A percentile compares a stretch with the other conserved stretches of the same genome.
These are phyloP conservation scores for Microbotryum intermedium DNA, from an alignment of 1,284 basidiomycete species.

Conservation along the genomic window DNA sequence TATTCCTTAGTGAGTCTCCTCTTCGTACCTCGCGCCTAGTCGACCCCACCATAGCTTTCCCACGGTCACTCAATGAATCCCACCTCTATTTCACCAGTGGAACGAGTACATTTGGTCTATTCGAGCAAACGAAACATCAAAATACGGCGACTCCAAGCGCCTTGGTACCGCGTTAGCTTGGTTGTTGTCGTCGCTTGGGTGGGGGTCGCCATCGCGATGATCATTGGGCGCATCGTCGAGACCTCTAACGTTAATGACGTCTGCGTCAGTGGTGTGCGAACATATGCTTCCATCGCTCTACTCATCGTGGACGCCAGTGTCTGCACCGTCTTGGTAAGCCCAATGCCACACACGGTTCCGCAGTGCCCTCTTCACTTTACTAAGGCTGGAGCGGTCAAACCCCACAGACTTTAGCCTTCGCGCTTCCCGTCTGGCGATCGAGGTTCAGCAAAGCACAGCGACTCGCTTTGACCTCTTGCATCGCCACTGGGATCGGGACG, in stretches of 20 bases:
- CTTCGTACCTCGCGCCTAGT: too few species aligned
- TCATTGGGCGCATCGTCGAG: constrained; percentile 40
- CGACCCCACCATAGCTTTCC: too few species aligned
- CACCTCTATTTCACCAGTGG: neutral
- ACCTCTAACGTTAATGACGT: constrained; percentile 39
- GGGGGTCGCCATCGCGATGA: constrained; percentile 38
- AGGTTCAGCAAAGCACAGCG: constrained; percentile 38
- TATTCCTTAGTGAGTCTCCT: too few species aligned
- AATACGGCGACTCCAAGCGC: constrained; percentile 31
- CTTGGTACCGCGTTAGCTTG: constrained; percentile 41
- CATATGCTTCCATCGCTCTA: constrained; percentile 38
- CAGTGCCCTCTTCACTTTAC: too few species aligned
- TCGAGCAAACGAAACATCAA: neutral
- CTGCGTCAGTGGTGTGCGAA: constrained; percentile 46
- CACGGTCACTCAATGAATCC: too few species aligned
- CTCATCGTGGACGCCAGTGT: constrained; percentile 39
- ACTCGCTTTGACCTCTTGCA: constrained; percentile 27
- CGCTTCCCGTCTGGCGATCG: constrained; percentile 45
- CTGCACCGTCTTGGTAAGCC: too few species aligned
- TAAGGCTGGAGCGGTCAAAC: constrained; percentile 32
- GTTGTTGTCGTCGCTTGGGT: constrained; percentile 38
- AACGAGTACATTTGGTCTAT: constrained; percentile 40
- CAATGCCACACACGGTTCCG: too few species aligned
- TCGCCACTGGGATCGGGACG: constrained; percentile 46
- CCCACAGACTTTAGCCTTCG: constrained; percentile 47